phyloP scores from a whole-genome alignment of 2,329 filamentous ascomycete genomes.

The Cytospora piceicola region DNA sequence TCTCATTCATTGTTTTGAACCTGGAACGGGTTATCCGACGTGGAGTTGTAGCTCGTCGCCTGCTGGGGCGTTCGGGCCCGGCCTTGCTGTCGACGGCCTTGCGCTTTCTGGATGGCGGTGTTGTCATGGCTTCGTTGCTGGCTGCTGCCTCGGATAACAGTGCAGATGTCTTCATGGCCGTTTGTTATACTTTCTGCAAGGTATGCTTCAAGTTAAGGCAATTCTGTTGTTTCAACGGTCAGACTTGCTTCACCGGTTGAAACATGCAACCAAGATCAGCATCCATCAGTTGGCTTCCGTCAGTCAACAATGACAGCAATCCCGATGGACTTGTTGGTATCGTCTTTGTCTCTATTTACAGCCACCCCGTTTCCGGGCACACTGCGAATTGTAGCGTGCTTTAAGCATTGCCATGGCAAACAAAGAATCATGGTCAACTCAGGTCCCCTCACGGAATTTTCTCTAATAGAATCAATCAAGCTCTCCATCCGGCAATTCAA shows the following conservation, averaged over 20 bases:
- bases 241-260: not conserved
- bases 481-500: not conserved
- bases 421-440: not conserved
- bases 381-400: not conserved
- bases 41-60: constrained; percentile 6
- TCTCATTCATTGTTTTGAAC: constrained; percentile 14
- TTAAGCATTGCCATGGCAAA: not conserved
- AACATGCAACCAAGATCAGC: not conserved
- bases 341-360: not conserved
- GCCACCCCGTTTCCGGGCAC: not conserved
- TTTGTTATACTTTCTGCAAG: not conserved
- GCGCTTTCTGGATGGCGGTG: constrained; percentile 13
- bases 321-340: not conserved
- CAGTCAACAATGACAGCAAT: not conserved
- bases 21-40: constrained; percentile 19
- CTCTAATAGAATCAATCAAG: not conserved
- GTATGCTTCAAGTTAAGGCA: not conserved
- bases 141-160: not conserved
- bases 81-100: constrained; percentile 1
- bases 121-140: not conserved
- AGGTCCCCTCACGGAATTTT: not conserved
- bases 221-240: not conserved
- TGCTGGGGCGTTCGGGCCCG: not conserved
- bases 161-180: not conserved
- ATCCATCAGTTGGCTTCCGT: not conserved